Evolutionary conservation across 495 filamentous ascomycete species (phyloP).

Genomic region (Aeminium ludgeri): DNA sequence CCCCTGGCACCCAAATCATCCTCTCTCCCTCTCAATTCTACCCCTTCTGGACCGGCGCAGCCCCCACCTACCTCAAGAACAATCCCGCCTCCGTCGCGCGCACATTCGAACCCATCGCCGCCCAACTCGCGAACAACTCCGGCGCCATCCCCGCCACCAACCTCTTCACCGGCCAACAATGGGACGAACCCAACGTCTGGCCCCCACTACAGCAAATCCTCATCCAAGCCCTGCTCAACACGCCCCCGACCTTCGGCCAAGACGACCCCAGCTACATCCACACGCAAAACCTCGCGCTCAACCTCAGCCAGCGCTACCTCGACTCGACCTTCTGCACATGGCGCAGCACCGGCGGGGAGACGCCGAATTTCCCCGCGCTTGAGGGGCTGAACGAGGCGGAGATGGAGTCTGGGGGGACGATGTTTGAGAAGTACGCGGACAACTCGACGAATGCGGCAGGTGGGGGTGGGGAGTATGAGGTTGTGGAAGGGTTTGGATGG

Average conservation of each 20-base stretch:
- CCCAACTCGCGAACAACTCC: constrained; percentile 8
- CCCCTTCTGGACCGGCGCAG: constrained; percentile 21
- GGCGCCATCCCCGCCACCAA: constrained; percentile 20
- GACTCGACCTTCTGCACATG: constrained; percentile 21
- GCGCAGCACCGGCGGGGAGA: constrained; percentile 17
- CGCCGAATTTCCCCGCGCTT: constrained; percentile 7
- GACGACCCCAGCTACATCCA: constrained; percentile 12
- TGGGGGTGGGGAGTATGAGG: constrained; percentile 19
- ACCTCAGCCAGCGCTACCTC: constrained; percentile 18
- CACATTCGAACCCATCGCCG: constrained; percentile 8
- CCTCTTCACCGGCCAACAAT: constrained; percentile 18
- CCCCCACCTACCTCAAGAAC: constrained; percentile 13
- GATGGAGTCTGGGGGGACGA: constrained; percentile 11
- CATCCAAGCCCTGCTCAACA: constrained; percentile 18
- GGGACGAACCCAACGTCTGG: constrained; percentile 22
- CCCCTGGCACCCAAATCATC: constrained; percentile 10
- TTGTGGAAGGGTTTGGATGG: constrained; percentile 22
- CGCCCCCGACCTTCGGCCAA: constrained; percentile 6
- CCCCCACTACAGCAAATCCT: constrained; percentile 19
- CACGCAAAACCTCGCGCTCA: constrained; percentile 15
- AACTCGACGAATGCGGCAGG: constrained; percentile 14
- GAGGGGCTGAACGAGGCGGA: not conserved
- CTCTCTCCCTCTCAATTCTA: constrained; percentile 17
- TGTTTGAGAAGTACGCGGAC: constrained; percentile 20
- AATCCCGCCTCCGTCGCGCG: constrained; percentile 14